These are phyloP conservation scores for Psilocybe sp. DNA, from an alignment of 768 basidiomycete species.

Conservation along the genomic window DNA sequence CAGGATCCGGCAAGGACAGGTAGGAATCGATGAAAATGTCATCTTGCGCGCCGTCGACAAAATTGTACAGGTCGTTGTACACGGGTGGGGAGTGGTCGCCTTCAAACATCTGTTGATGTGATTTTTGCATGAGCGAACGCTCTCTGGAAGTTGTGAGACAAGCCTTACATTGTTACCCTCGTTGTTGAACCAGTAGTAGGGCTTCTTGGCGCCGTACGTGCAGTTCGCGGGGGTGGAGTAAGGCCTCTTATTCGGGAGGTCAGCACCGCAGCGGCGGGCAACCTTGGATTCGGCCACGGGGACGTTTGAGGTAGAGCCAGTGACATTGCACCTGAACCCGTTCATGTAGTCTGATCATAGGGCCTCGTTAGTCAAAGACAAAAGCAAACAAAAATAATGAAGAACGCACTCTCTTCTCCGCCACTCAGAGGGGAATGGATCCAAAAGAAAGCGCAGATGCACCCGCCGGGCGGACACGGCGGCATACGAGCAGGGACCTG, in stretches of 20 bases:
- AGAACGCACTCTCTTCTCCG: constrained; percentile 55
- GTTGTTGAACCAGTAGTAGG: constrained; percentile 66
- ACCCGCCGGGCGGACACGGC: constrained; percentile 59
- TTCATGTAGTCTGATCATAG: constrained; percentile 62
- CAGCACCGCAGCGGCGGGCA: constrained; percentile 64
- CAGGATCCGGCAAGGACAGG: constrained; percentile 38
- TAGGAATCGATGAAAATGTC: constrained; percentile 72
- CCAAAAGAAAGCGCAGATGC: constrained; percentile 75
- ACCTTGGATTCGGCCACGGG: constrained; percentile 54
- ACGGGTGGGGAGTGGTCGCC: constrained; percentile 57
- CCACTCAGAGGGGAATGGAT: constrained; percentile 61
- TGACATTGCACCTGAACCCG: constrained; percentile 66
- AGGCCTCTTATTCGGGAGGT: constrained; percentile 43
- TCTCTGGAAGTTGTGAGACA: background rate
- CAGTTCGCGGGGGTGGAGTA: constrained; percentile 55
- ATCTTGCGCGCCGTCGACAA: constrained; percentile 65
- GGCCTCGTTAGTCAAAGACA: background rate
- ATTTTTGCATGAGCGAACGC: background rate
- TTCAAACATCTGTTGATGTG: constrained; percentile 57
- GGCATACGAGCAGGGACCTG: constrained; percentile 67
- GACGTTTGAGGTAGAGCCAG: constrained; percentile 47
- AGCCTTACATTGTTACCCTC: constrained; percentile 59
- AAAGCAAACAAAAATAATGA: background rate
- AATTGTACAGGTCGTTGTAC: constrained; percentile 72
- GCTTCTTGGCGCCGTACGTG: constrained; percentile 70